Evolutionary conservation across 2,329 filamentous ascomycete species (phyloP).

Genomic region (Colletotrichum falcatum): DNA sequence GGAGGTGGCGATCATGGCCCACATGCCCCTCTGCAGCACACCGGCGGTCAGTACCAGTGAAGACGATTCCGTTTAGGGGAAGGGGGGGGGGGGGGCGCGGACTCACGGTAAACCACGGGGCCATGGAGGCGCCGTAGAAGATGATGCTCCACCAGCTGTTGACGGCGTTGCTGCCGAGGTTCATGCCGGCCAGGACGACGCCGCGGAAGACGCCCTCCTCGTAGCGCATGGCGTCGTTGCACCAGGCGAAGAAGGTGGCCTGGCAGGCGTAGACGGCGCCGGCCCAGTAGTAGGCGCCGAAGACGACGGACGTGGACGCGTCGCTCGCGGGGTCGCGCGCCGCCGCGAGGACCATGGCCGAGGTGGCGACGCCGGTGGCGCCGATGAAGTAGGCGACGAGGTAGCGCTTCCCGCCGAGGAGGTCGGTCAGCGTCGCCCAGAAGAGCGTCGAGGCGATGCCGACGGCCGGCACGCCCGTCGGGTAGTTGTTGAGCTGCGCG

Average conservation of each 20-base stretch:
- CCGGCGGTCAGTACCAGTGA: conserved; percentile 17
- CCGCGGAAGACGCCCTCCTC: conserved; percentile 73
- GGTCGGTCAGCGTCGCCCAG: conserved; percentile 77
- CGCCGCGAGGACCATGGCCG: conserved; percentile 70
- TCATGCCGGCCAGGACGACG: conserved; percentile 79
- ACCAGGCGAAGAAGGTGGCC: conserved; percentile 81
- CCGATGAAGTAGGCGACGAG: conserved; percentile 76
- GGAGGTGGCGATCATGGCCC: conserved; percentile 76
- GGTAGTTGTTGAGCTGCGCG: conserved; percentile 67
- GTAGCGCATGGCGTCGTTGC: conserved; percentile 75
- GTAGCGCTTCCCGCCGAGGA: conserved; percentile 71
- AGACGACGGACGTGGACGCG: conserved; percentile 63
- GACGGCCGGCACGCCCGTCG: conserved; percentile 66
- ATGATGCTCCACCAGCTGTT: conserved; percentile 81
- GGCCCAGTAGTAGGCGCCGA: conserved; percentile 77
- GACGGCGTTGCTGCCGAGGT: conserved; percentile 73
- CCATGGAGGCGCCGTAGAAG: conserved; percentile 76
- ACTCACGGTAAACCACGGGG: conserved; percentile 73
- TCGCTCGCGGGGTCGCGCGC: conserved; percentile 54
- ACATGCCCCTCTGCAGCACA: conserved; percentile 70
- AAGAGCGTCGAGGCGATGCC: conserved; percentile 73
- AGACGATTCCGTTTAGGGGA: not conserved
- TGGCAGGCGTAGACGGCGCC: conserved; percentile 79
- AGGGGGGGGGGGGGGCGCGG: not conserved
- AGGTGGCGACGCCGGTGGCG: conserved; percentile 71